phyloP scores from a whole-genome alignment of 108 stramenopile genomes.

The Skeletonema grethae region DNA sequence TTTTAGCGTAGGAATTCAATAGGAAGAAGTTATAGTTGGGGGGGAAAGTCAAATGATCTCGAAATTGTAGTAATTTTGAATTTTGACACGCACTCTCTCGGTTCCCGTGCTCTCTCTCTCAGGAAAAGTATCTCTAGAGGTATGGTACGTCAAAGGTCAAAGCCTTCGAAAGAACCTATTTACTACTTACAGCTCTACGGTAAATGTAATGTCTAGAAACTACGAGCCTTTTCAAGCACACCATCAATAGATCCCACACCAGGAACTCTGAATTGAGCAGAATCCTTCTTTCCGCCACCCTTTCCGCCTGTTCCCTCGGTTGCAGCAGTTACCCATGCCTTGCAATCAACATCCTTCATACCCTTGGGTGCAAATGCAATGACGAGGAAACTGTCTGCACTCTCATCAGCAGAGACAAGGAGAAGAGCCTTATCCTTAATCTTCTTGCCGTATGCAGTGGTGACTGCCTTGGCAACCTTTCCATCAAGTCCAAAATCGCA shows the following conservation, averaged over 20 bases:
- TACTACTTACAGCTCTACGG: not conserved
- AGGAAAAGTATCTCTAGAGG: too few species aligned
- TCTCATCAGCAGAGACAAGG: slow-evolving; percentile 77
- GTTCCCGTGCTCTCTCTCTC: too few species aligned
- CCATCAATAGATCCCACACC: slow-evolving; percentile 59
- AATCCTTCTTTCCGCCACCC: slow-evolving; percentile 89
- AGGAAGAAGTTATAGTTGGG: too few species aligned
- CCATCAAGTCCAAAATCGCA: slow-evolving; percentile 92
- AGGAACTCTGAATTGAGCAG: slow-evolving; percentile 72
- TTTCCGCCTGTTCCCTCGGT: slow-evolving; percentile 83
- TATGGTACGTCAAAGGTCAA: too few species aligned
- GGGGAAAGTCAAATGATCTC: too few species aligned
- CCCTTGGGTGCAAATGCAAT: slow-evolving; percentile 81
- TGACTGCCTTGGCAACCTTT: slow-evolving; percentile 86
- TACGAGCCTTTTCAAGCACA: slow-evolving; percentile 71
- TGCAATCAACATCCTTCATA: slow-evolving; percentile 74
- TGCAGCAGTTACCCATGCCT: slow-evolving; percentile 78
- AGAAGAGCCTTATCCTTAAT: slow-evolving; percentile 85
- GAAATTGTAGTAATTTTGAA: too few species aligned
- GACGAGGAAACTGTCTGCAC: slow-evolving; percentile 70
- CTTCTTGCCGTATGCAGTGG: slow-evolving; percentile 82
- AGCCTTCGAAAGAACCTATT: too few species aligned
- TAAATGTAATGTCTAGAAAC: slow-evolving; percentile 21
- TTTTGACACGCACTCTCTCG: too few species aligned
- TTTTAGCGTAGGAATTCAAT: too few species aligned